Conservation (phyloP, 768 basidiomycete species). For the Amanita phalloides region DNA sequence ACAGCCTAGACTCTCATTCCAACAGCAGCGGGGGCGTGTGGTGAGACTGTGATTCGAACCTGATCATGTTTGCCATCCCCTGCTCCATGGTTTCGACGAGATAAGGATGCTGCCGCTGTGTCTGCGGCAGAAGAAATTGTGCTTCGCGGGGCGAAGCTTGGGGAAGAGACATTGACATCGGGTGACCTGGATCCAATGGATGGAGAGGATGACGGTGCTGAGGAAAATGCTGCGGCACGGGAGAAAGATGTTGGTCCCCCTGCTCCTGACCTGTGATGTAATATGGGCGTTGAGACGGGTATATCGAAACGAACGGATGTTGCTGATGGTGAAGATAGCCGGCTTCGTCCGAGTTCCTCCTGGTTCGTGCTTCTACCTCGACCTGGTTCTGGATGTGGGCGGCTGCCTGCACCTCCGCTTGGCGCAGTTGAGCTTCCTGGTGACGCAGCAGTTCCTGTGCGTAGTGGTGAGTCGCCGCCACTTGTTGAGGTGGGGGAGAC, state of each 20-base stretch:
- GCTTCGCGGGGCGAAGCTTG: constrained; percentile 7
- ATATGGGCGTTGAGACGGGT: constrained; percentile 5
- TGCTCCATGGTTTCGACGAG: constrained; percentile 12
- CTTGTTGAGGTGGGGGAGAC: constrained; percentile 11
- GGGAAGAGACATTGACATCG: constrained; percentile 9
- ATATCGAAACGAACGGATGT: constrained; percentile 15
- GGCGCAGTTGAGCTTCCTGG: constrained; percentile 26
- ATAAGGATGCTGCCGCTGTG: constrained; percentile 7
- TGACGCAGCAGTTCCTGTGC: constrained; percentile 38
- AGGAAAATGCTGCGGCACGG: constrained; percentile 20
- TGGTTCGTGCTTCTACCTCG: constrained; percentile 7
- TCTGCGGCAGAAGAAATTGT: constrained; percentile 3
- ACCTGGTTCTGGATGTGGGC: constrained; percentile 15
- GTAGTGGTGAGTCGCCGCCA: constrained; percentile 20
- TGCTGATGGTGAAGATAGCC: constrained; percentile 13
- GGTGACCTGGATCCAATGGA: constrained; percentile 14
- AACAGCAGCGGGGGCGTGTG: constrained; percentile 36
- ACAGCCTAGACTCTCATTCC: constrained; percentile 32
- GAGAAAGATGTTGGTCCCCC: constrained; percentile 13
- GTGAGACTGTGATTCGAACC: constrained; percentile 33
- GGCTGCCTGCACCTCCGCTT: constrained; percentile 23
- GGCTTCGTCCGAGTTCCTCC: constrained; percentile 16
- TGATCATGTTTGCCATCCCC: constrained; percentile 18
- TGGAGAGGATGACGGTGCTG: constrained; percentile 16
- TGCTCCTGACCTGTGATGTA: constrained; percentile 8